Base-by-base conservation (phyloP, 2,329 filamentous ascomycete species). In the Xylariomycetidae sp. region DNA sequence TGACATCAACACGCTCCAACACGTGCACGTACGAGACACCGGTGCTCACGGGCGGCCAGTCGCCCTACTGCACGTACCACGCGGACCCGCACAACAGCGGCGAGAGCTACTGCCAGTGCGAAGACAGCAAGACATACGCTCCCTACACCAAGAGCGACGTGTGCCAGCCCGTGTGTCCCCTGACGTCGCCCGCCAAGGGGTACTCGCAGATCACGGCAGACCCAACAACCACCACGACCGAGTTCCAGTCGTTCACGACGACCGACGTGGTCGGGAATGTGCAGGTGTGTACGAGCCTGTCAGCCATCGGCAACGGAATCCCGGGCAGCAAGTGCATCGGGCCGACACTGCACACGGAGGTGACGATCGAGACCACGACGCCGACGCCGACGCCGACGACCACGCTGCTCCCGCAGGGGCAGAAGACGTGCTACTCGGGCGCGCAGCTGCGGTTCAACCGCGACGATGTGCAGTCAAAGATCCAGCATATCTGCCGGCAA, bases 1-100 rank as follows among this genome's bases (percentile, higher is more conserved):
- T 32, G 13, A 32, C 30, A 16, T 25, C 30, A 11, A 32, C 30
- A n/a, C 18, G 19, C 13, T 25, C 20, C 8, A 16, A 25, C 20
- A 23, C 30, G 10, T 32, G 30, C 30, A 32, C 30, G 20, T 32
- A 32, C 19, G 9, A n/a, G 19, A 32, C 17, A n/a, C 30, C 30
- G 10, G 5, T 13, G 12, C 11, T 32, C 6, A 32, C 30, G 12
- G 18, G 15, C 14, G 16, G 16, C 13, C 13, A 18, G 13, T 13
- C 11, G 5, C 30, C 30, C 11, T 32, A 32, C 30, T 32, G 30
- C 30, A 15, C 18, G 8, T 23, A 23, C 30, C 26, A 32, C 30
- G 19, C 6, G 5, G 12, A 8, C 17, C 19, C 15, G 10, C 13
- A 13, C 5, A 12, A 11, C n/a, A 23, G 17, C 20, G n/a, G 12